Conservation (phyloP, 2,329 filamentous ascomycete genomes). For the Rhynchosporium secalis region DNA sequence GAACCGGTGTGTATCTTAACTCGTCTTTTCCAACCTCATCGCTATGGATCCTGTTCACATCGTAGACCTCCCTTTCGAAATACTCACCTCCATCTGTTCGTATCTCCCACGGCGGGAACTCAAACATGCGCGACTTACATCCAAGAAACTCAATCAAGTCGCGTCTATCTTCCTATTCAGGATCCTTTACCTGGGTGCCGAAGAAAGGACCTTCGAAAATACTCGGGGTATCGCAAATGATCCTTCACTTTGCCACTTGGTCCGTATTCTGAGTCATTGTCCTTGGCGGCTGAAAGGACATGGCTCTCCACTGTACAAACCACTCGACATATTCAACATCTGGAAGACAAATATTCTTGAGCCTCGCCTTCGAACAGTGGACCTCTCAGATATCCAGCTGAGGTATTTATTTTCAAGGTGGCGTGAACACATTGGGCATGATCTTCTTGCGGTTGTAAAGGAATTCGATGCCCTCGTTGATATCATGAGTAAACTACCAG, state of each 20-base stretch:
- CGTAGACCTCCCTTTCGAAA: background rate
- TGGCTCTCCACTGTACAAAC: too few relatives aligned
- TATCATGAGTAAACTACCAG: constrained; percentile 1
- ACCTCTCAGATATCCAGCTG: background rate
- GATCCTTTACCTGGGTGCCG: background rate
- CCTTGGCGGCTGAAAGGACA: background rate
- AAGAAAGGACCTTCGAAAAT: background rate
- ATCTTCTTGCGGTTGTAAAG: background rate
- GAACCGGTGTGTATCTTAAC: too few relatives aligned
- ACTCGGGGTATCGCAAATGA: background rate
- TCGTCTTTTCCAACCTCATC: background rate
- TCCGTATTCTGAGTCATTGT: constrained; percentile 2
- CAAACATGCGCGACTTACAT: background rate
- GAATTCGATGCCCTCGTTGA: background rate
- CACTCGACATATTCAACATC: background rate
- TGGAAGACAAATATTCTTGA: constrained; percentile 2
- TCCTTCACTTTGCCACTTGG: background rate
- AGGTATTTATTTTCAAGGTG: background rate
- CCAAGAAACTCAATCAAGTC: background rate
- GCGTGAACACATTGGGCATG: background rate
- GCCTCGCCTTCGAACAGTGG: background rate
- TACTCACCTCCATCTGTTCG: constrained; percentile 3
- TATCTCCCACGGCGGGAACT: background rate
- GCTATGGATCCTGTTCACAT: background rate
- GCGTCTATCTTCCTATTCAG: background rate